These are phyloP conservation scores for Colletotrichum incanum DNA, from an alignment of 2,329 filamentous ascomycete genomes.

Conservation along the genomic window DNA sequence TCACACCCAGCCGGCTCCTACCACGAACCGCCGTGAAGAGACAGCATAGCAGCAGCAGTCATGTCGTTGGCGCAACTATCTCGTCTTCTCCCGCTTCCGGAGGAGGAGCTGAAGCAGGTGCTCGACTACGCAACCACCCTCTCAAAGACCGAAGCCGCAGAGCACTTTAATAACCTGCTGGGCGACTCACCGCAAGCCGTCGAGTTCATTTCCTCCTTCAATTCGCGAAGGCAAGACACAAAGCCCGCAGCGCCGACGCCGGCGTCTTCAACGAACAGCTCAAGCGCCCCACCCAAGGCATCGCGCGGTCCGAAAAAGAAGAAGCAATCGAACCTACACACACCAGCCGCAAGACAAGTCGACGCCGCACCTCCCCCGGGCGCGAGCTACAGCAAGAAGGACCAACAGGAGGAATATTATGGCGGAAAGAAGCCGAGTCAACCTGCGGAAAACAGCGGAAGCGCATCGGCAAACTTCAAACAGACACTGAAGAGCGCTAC, in stretches of 20 bases:
- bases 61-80: conserved; percentile 80
- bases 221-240: conserved; percentile 70
- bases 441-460: conserved; percentile 55
- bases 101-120: conserved; percentile 87
- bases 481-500: conserved; percentile 46
- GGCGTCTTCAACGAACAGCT: conserved; percentile 10
- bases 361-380: conserved; percentile 77
- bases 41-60: neutral
- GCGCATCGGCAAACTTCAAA: conserved; percentile 56
- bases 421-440: conserved; percentile 68
- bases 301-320: conserved; percentile 68
- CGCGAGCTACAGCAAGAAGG: conserved; percentile 81
- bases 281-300: conserved; percentile 59
- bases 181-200: conserved; percentile 85
- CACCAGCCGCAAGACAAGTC: conserved; percentile 74
- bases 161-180: conserved; percentile 89
- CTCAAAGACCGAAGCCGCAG: conserved; percentile 82
- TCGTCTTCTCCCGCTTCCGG: conserved; percentile 86
- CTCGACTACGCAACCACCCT: conserved; percentile 86
- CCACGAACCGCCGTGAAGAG: neutral
- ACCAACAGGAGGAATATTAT: conserved; percentile 81
- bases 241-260: conserved; percentile 50
- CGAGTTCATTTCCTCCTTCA: conserved; percentile 87
- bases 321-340: conserved; percentile 74
- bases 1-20: neutral